These are phyloP conservation scores for Gentiana dahurica DNA, from an alignment of 257 asterid species.

Conservation along the genomic window DNA sequence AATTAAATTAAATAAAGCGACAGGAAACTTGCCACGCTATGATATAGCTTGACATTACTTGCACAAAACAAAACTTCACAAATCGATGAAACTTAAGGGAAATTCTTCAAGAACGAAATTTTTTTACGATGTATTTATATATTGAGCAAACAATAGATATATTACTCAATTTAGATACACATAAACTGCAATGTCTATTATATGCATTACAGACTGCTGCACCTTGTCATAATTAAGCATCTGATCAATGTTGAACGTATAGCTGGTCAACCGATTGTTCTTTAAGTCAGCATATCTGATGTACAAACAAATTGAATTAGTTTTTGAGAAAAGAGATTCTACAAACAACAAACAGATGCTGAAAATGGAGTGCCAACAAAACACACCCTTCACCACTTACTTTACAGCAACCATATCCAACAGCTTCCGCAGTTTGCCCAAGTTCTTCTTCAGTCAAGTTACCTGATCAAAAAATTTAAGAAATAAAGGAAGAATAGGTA, in stretches of 20 bases:
- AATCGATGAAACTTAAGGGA: too few species aligned
- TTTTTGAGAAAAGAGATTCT: not conserved
- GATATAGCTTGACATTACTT: too few species aligned
- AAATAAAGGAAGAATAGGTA: not conserved
- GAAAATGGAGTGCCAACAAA: not conserved
- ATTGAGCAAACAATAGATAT: too few species aligned
- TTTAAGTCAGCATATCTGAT: slow-evolving; percentile 93
- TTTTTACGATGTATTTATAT: not conserved
- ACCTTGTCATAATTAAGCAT: slow-evolving; percentile 92
- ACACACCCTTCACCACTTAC: slow-evolving; percentile 26
- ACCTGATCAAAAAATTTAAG: slow-evolving; percentile 37
- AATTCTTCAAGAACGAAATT: not conserved
- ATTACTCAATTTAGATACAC: too few species aligned
- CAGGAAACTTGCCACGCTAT: not conserved
- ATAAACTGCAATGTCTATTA: too few species aligned
- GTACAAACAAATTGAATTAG: slow-evolving; percentile 8
- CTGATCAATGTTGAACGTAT: slow-evolving; percentile 81
- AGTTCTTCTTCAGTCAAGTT: slow-evolving; percentile 91
- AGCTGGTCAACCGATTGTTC: slow-evolving; percentile 80
- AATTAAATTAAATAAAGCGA: not conserved
- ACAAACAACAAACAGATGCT: not conserved
- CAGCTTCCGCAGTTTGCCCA: slow-evolving; percentile 84
- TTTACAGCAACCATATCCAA: slow-evolving; percentile 95
- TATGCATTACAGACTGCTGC: slow-evolving; percentile 3
- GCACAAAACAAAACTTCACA: too few species aligned